Conservation (phyloP, 176 grass and related monocot species). For the Areca catechu region DNA sequence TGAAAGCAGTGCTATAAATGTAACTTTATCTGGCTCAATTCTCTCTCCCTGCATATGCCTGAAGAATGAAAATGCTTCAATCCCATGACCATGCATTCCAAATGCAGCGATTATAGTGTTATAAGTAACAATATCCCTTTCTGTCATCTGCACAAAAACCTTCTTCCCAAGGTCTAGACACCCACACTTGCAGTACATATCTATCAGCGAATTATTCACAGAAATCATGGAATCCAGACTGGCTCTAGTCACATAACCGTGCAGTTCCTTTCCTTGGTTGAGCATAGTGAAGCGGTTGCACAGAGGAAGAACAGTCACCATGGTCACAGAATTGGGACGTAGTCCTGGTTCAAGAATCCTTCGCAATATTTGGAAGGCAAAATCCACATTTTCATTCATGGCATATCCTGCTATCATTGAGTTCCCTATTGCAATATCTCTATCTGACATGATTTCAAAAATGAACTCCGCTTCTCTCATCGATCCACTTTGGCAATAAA, state of each 20-base stretch:
- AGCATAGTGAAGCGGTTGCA: constrained; percentile 37
- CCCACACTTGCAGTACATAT: constrained; percentile 66
- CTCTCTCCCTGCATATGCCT: constrained; percentile 30
- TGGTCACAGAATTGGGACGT: constrained; percentile 41
- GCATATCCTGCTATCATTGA: constrained; percentile 44
- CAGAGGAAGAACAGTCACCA: constrained; percentile 42
- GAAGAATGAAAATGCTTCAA: constrained; percentile 40
- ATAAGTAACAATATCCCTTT: constrained; percentile 41
- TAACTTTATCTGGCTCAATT: constrained; percentile 52
- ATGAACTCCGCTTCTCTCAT: constrained; percentile 23
- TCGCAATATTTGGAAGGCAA: constrained; percentile 30
- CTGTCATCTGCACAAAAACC: constrained; percentile 23
- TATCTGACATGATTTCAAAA: constrained; percentile 20
- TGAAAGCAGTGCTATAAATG: constrained; percentile 64
- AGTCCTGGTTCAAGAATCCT: constrained; percentile 25
- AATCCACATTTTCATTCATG: constrained; percentile 28
- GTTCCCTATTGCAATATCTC: constrained; percentile 52
- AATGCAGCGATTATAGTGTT: constrained; percentile 61
- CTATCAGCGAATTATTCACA: constrained; percentile 50
- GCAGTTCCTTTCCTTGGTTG: constrained; percentile 38
- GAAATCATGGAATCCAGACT: constrained; percentile 31
- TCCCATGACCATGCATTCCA: constrained; percentile 40
- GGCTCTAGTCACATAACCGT: constrained; percentile 32
- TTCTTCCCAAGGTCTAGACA: constrained; percentile 32
- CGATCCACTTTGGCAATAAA: constrained; percentile 33